Percentiles rank a stretch among this genome's conserved stretches.
Evolutionary conservation across 768 basidiomycete species (phyloP).

Genomic region (Hericium alpestre): DNA sequence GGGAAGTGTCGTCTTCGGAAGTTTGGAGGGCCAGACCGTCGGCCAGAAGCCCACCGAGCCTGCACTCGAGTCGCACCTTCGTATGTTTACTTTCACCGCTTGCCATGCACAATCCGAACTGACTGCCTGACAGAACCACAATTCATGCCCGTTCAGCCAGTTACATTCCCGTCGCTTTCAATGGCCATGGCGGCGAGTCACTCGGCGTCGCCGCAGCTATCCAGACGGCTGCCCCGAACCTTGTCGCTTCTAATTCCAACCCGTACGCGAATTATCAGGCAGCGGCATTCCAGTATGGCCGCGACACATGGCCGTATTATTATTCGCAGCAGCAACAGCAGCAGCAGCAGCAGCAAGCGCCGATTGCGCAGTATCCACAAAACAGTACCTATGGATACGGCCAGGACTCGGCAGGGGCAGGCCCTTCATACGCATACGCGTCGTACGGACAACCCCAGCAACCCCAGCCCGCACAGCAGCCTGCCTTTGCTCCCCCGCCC

Average conservation of each 20-base stretch:
- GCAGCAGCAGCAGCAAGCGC: neutral
- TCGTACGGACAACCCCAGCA: neutral
- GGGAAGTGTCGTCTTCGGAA: constrained; percentile 72
- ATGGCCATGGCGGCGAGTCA: neutral
- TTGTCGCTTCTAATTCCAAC: too few relatives aligned
- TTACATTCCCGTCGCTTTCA: constrained; percentile 1
- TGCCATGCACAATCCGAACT: too few relatives aligned
- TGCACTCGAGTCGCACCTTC: constrained; percentile 35
- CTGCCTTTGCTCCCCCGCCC: neutral
- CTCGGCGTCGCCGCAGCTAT: neutral
- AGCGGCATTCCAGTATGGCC: neutral
- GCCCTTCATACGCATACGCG: neutral
- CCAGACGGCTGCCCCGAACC: too few relatives aligned
- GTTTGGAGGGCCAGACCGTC: constrained; percentile 52
- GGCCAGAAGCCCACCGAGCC: constrained; percentile 60
- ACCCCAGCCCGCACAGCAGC: neutral
- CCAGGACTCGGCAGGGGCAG: neutral
- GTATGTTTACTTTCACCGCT: neutral
- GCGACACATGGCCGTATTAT: neutral
- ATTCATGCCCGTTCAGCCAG: neutral
- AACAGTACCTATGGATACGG: neutral
- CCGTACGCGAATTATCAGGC: neutral
- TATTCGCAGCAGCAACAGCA: neutral
- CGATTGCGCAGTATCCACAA: neutral
- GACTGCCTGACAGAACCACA: too few relatives aligned